Percentiles rank a stretch among this genome's conserved stretches.
Evolutionary conservation across 2,329 filamentous ascomycete species (phyloP).

Genomic region (Ascomycota sp.): DNA sequence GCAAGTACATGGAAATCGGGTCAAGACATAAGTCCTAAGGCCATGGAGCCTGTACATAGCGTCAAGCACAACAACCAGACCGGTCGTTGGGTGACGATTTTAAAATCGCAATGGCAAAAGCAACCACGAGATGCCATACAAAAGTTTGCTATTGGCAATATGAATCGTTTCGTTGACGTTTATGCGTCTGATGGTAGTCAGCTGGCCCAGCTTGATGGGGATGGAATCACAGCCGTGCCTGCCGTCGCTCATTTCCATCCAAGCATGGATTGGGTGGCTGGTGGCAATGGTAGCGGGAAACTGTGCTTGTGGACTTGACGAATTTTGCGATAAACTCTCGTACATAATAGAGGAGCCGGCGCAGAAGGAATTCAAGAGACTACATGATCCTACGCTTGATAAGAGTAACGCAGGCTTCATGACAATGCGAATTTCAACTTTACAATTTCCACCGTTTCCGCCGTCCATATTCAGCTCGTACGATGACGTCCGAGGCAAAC

Average conservation of each 20-base stretch:
- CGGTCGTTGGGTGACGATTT: conserved; percentile 73
- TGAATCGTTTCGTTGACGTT: conserved; percentile 92
- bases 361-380: no score
- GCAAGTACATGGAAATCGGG: conserved; percentile 37
- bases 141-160: conserved; percentile 84
- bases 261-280: conserved; percentile 75
- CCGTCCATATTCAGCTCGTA: background rate
- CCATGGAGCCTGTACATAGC: conserved; percentile 47
- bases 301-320: conserved; percentile 69
- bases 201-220: conserved; percentile 68
- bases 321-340: background rate
- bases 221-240: conserved; percentile 84
- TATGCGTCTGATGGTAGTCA: conserved; percentile 70
- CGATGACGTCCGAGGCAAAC: no score
- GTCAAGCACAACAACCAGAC: conserved; percentile 91
- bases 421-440: no score
- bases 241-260: conserved; percentile 84
- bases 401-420: no score
- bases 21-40: conserved; percentile 33
- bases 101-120: conserved; percentile 74
- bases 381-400: no score
- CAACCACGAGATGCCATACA: conserved; percentile 60
- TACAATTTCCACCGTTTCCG: background rate
- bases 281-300: conserved; percentile 81
- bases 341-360: no score